Evolutionary conservation across 805 yeast species (phyloP).

Genomic region (Saccharomyces kudriavzevii): DNA sequence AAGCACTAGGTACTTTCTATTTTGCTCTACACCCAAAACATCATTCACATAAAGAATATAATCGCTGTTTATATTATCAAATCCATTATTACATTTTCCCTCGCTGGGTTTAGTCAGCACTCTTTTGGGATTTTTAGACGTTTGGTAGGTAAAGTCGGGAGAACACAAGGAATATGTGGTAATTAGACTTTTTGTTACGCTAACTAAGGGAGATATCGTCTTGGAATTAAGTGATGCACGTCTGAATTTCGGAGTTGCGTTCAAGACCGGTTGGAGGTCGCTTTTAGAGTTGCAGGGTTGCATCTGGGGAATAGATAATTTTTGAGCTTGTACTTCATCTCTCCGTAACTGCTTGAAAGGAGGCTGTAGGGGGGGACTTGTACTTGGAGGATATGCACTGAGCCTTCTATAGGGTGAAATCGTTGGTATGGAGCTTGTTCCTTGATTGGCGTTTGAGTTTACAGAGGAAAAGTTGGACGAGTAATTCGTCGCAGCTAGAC

Average conservation of each 20-base stretch:
- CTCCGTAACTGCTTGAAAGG: conserved; percentile 27
- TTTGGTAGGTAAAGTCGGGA: conserved; percentile 73
- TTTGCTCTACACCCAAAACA: conserved; percentile 62
- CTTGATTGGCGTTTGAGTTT: not conserved
- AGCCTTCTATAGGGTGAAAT: conserved; percentile 22
- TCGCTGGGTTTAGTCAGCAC: conserved; percentile 90
- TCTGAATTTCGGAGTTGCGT: conserved; percentile 60
- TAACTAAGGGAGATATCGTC: conserved; percentile 70
- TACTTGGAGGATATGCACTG: conserved; percentile 19
- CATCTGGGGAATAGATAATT: conserved; percentile 41
- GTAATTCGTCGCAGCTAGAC: conserved; percentile 26
- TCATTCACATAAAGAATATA: conserved; percentile 92
- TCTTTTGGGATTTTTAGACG: conserved; percentile 80
- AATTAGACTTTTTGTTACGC: conserved; percentile 67
- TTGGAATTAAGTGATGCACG: conserved; percentile 57
- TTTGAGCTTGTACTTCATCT: conserved; percentile 20
- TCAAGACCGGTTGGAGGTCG: conserved; percentile 56
- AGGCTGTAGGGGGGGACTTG: conserved; percentile 25
- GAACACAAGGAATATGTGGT: conserved; percentile 81
- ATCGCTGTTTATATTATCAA: conserved; percentile 81
- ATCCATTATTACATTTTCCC: conserved; percentile 71
- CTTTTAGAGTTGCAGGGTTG: conserved; percentile 33
- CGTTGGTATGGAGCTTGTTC: conserved; percentile 5
- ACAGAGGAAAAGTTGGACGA: not conserved
- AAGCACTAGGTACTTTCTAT: conserved; percentile 76